These are phyloP conservation scores for Naematelia aurantialba DNA, from an alignment of 768 basidiomycete genomes.

Conservation along the genomic window DNA sequence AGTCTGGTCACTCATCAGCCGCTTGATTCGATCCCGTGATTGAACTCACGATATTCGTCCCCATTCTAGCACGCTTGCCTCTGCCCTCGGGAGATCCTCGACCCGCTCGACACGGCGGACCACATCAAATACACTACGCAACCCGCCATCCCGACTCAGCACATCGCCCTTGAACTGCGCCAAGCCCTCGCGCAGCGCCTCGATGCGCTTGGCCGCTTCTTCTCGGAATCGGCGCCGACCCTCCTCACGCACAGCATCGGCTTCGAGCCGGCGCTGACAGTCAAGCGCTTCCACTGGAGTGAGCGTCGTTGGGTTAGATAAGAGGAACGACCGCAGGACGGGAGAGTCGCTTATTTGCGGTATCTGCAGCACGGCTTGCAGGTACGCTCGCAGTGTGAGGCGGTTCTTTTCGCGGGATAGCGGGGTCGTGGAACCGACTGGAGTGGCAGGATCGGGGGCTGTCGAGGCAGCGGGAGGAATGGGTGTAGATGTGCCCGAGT, in stretches of 20 bases:
- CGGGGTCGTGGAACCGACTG: conserved; percentile 48
- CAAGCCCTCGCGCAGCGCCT: conserved; percentile 75
- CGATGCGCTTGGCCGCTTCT: conserved; percentile 82
- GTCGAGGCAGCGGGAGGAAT: conserved; percentile 11
- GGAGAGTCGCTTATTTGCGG: conserved; percentile 76
- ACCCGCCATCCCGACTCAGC: conserved; percentile 63
- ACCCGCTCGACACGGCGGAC: conserved; percentile 77
- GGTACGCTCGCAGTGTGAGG: conserved; percentile 84
- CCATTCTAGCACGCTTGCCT: conserved; percentile 90
- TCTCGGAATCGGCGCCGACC: conserved; percentile 76
- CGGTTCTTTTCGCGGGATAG: conserved; percentile 91
- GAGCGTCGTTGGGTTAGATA: conserved; percentile 68
- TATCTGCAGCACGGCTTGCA: conserved; percentile 71
- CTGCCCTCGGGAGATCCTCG: conserved; percentile 73
- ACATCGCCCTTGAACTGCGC: conserved; percentile 88
- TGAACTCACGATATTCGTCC: conserved; percentile 86
- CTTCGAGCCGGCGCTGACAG: conserved; percentile 73
- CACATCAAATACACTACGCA: conserved; percentile 80
- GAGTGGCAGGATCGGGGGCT: conserved; percentile 1
- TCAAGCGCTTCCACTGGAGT: conserved; percentile 74
- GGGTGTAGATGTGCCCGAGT: background rate
- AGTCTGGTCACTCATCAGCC: conserved; percentile 57
- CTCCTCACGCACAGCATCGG: conserved; percentile 79
- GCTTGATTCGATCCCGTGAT: background rate
- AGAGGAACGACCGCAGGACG: conserved; percentile 78